Base-by-base conservation (phyloP, 2,329 filamentous ascomycete genomes). In the Colletotrichum nymphaeae region DNA sequence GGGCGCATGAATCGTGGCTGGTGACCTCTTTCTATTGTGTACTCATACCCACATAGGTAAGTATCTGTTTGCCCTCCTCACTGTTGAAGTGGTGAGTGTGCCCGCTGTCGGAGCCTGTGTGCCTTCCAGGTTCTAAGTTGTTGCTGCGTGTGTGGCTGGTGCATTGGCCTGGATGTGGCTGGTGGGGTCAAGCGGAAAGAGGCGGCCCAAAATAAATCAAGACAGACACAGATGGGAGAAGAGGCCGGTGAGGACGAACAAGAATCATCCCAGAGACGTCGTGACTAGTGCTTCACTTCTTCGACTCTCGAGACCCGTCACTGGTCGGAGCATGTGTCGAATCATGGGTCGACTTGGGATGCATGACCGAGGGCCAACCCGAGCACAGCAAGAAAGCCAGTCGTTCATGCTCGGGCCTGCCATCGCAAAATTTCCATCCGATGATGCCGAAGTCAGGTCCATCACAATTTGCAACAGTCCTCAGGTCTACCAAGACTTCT, bases 391-490 rank as follows among this genome's bases (percentile, higher is more conserved):
- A 65, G 22, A 24, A 16, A 22, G 53, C 42, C 46, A 26, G 12
- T 26, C 19, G 19, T 35, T 67, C 53, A 46, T 32, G 52, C 53
- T 28, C 24, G 26, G 59, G 59, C 46, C 56, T 73, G 60, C 35
- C 71, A 73, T 73, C 67, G 60, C 60, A 73, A 72, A 71, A 65
- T 71, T 66, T 30, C 70, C 71, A 73, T 73, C 71, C 46, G 71
- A 73, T 71, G 59, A 60, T 56, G 67, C 60, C 71, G 71, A 52
- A 66, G 56, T 28, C 32, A 60, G n/a, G 53, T 53, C 42, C 63
- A 14, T 59, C 66, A 64, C 55, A 55, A 72, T 64, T 22, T 69
- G n/a, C 60, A 71, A 35, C 32, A 35, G 46, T 49, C 53, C 49
- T 53, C 30, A 32, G 30, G 30, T 32, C 37, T 42, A 19, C 14